Conservation (phyloP, 306 rosid genomes). For the Purshia tridentata region DNA sequence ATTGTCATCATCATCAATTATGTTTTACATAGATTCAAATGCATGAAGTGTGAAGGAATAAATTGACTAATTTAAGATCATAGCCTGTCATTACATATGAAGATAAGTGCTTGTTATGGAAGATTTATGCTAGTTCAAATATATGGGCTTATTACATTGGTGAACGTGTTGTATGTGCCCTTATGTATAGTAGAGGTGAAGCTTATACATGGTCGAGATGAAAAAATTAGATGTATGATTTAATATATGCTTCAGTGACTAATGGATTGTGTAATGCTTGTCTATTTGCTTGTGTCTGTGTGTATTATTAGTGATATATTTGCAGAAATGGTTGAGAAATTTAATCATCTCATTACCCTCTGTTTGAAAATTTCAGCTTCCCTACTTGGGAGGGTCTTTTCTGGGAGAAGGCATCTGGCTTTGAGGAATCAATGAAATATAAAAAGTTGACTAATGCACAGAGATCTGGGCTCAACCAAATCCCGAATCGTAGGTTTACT, state of each 20-base stretch:
- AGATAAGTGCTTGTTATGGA: not conserved
- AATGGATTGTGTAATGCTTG: too few species aligned
- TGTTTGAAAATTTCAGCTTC: conserved; percentile 51
- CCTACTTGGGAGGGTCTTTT: conserved; percentile 99
- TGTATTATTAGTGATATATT: not conserved
- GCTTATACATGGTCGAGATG: not conserved
- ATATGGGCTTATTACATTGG: not conserved
- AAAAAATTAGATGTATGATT: not conserved
- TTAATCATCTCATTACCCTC: conserved; percentile 11
- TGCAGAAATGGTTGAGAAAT: not conserved
- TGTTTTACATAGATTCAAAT: not conserved
- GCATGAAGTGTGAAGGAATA: not conserved
- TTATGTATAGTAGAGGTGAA: not conserved
- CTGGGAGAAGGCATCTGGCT: conserved; percentile 99
- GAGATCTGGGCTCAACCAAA: conserved; percentile 99
- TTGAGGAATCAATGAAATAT: conserved; percentile 99
- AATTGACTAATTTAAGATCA: not conserved
- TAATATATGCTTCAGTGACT: not conserved
- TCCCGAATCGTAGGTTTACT: conserved; percentile 97
- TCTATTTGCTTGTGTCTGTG: too few species aligned
- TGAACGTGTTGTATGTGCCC: not conserved
- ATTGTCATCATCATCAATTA: not conserved
- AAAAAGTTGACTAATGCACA: conserved; percentile 98
- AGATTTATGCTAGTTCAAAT: not conserved
- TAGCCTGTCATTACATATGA: not conserved